These are phyloP conservation scores for Phlegmacium glaucopus DNA, from an alignment of 768 basidiomycete species.

Conservation along the genomic window DNA sequence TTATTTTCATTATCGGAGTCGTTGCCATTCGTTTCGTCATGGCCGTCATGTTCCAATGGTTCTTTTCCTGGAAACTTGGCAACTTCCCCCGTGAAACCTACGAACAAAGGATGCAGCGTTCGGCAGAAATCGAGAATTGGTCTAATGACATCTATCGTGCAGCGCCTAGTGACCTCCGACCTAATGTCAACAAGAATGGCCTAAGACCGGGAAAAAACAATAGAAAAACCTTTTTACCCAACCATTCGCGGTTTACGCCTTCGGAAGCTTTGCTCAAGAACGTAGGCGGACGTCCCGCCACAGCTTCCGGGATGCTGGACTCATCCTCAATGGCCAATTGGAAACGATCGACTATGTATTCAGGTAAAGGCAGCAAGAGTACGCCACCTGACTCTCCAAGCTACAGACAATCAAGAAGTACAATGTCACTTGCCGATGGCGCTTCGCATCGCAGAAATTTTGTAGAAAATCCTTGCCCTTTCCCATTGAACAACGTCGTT, in stretches of 20 bases:
- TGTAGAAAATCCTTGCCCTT: constrained; percentile 78
- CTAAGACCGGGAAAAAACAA: constrained; percentile 45
- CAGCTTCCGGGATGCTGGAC: constrained; percentile 67
- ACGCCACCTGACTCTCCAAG: constrained; percentile 73
- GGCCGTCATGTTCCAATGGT: constrained; percentile 98
- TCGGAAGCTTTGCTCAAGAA: constrained; percentile 57
- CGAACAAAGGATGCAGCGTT: constrained; percentile 85
- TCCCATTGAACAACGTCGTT: constrained; percentile 87
- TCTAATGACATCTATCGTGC: constrained; percentile 92
- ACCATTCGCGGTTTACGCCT: constrained; percentile 72
- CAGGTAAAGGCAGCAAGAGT: constrained; percentile 43
- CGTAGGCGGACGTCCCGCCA: constrained; percentile 49
- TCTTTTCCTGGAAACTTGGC: constrained; percentile 93
- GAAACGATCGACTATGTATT: constrained; percentile 58
- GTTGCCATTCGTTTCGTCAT: constrained; percentile 93
- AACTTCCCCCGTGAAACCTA: constrained; percentile 93
- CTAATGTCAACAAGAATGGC: constrained; percentile 81
- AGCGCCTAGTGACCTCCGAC: constrained; percentile 87
- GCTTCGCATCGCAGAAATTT: constrained; percentile 44
- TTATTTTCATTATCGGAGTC: constrained; percentile 96
- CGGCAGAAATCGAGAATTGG: constrained; percentile 94
- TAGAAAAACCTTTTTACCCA: constrained; percentile 62
- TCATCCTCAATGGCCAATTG: constrained; percentile 44
- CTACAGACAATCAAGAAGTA: constrained; percentile 75
- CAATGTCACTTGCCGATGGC: constrained; percentile 65